Conservation (phyloP, 495 filamentous ascomycete genomes). For the Viridothelium virens region DNA sequence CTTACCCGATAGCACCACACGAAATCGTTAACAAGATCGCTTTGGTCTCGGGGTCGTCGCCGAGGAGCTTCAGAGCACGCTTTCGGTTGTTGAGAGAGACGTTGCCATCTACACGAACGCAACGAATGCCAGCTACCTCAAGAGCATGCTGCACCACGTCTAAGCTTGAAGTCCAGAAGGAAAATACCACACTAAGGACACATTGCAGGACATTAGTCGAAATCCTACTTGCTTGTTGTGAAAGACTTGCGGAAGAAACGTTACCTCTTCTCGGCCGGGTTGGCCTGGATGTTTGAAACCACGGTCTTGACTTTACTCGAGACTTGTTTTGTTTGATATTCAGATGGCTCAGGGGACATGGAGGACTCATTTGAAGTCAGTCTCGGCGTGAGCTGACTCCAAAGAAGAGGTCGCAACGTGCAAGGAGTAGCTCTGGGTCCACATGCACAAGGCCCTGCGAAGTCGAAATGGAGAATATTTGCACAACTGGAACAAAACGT, state of each 20-base stretch:
- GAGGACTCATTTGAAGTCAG: neutral
- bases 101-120: constrained; percentile 39
- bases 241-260: neutral
- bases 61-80: constrained; percentile 10
- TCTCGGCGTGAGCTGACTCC: neutral
- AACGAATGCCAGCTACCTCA: constrained; percentile 24
- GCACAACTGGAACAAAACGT: constrained; percentile 6
- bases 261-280: constrained; percentile 11
- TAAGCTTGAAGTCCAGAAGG: constrained; percentile 39
- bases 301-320: constrained; percentile 25
- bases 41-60: neutral
- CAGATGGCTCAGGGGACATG: neutral
- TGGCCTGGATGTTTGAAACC: constrained; percentile 20
- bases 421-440: neutral
- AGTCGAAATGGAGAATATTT: neutral
- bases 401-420: neutral
- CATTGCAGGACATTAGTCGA: neutral
- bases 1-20: constrained; percentile 12
- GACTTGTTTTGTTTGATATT: neutral
- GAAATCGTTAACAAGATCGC: constrained; percentile 11
- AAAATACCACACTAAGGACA: constrained; percentile 38
- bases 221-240: too few species aligned
- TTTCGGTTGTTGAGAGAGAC: constrained; percentile 16
- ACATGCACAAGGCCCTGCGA: neutral
- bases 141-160: constrained; percentile 35